Evolutionary conservation across 176 grass and related monocot species (phyloP), one percentile per base, ranked within the genome.

Genomic region (Triticum turgidum): DNA sequence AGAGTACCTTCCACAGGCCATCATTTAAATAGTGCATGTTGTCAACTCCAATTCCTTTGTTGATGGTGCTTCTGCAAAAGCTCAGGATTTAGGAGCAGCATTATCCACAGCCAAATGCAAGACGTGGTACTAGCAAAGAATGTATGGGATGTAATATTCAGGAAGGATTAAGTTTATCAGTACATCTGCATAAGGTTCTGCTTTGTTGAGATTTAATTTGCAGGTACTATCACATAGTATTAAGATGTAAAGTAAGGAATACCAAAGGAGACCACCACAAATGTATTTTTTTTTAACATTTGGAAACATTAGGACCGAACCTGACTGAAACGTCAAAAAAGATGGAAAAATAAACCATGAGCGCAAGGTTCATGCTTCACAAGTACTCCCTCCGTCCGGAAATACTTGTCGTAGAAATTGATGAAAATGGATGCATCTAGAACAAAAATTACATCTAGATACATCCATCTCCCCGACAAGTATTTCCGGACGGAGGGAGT

Each of bases 21-120:
- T 99, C 97, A 87, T 99, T 99, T 21, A 99, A 90, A 77, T 96
- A 99, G 82, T 99, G 97, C 97, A 99, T 96, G 54, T 94, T 99
- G 82, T 96, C 97, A 69, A 99, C 97, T 80, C 90, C 97, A 91
- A 99, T 99, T 77, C 97, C 97, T 79, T 94, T 99, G 88, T 99
- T 96, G 78, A 99, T 91, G 79, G 90, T 93, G 72, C 80, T 94
- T 80, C 97, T 99, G 86, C 76, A 89, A 83, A 71, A 58, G 32
- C 71, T 65, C 9, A 47, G 79, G 42, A 81, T 79, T 84, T 79
- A 84, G 74, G 27, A 69, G 32, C 33, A 70, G 7, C 41, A 82
- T 78, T n/a, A 13, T n/a, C 59, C 20, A 22, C 65, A 72, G 33
- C 3, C 15, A 63, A 65, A 77, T 38, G 39, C 45, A 73, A 42